A percentile compares a stretch with the other conserved stretches of the same genome.
These are phyloP conservation scores for Penicillium sp. DNA, from an alignment of 2,329 filamentous ascomycete genomes.

Conservation along the genomic window DNA sequence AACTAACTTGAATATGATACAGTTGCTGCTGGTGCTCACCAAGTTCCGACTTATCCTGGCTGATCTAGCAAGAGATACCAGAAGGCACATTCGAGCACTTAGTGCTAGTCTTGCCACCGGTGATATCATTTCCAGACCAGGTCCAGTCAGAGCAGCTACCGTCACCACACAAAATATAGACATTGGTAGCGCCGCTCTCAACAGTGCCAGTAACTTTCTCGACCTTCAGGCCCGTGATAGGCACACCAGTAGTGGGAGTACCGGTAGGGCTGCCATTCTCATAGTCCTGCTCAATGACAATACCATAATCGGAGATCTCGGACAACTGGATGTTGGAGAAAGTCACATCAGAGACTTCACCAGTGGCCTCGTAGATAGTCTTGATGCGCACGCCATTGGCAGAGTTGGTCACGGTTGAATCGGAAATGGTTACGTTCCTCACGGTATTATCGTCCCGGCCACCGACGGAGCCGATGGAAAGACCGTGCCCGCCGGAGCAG, in stretches of 20 bases:
- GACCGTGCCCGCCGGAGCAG: slow-evolving; percentile 38
- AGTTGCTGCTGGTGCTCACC: too few species aligned
- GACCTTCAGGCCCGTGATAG: slow-evolving; percentile 41
- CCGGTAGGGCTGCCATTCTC: slow-evolving; percentile 46
- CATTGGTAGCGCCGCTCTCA: slow-evolving; percentile 34
- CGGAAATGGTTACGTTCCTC: slow-evolving; percentile 50
- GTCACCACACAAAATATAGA: slow-evolving; percentile 56
- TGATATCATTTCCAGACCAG: slow-evolving; percentile 50
- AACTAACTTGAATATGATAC: too few species aligned
- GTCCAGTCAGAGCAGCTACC: slow-evolving; percentile 54
- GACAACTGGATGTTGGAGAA: slow-evolving; percentile 53
- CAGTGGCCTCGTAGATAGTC: slow-evolving; percentile 51
- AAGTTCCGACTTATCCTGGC: neutral
- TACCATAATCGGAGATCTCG: slow-evolving; percentile 52
- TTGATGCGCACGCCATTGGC: slow-evolving; percentile 59
- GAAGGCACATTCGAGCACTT: slow-evolving; percentile 44
- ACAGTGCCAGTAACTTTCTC: slow-evolving; percentile 37
- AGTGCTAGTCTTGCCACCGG: slow-evolving; percentile 49
- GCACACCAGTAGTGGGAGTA: slow-evolving; percentile 38
- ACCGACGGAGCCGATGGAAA: slow-evolving; percentile 59
- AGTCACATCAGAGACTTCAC: slow-evolving; percentile 51
- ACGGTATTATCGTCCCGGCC: slow-evolving; percentile 55
- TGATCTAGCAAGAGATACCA: slow-evolving; percentile 33
- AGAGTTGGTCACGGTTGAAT: slow-evolving; percentile 50
- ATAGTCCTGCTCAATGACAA: slow-evolving; percentile 60